Evolutionary conservation across 148 eudicot genomes (phyloP), one percentile per base, ranked within the genome.

Genomic region (Gaultheria prostrata): DNA sequence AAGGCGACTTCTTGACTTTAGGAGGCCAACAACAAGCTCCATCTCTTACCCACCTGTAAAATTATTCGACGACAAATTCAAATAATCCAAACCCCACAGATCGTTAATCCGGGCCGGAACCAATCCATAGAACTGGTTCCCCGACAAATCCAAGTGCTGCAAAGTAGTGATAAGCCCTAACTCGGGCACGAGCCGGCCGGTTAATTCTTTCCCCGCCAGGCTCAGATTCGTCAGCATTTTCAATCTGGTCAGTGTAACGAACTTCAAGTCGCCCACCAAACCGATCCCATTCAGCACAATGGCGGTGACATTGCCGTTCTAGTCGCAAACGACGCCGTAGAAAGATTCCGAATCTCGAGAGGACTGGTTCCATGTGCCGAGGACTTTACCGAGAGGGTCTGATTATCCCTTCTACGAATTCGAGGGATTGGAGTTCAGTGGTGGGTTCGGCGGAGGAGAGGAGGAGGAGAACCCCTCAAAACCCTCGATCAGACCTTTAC

Each of bases 371-470:
- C 99, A 94, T 0, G 98, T 35, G 15, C 32, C 17, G 65, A 45
- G 35, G 72, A 95, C 78, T 75, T 84, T 87, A 0, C 80, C 77
- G 1, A 72, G 45, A 2, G 98, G 99, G 87, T 97, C 99, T 6
- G 3, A 14, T 39, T 72, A 97, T 91, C 78, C 99, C 98, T 76
- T 97, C 94, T 32, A 74, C 90, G 93, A 94, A 97, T 90, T 97
- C 99, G 32, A 94, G 35, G 35, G 35, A 33, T 33, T 1, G 3
- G 35, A 1, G 35, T 33, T 33, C 3, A 3, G 35, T 1, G 35
- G 35, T 33, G 88, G 0, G 93, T 86, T 32, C 80, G 43, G 86
- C 14, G 12, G 85, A 86, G 79, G 75, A 84, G 84, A 61, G 17
- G 21, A 85, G 33, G 67, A 86, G 83, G 28, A 86, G 81, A 33